Percentiles rank a stretch among this genome's conserved stretches.
These are phyloP conservation scores for Peronospora tabacina DNA, from an alignment of 352 stramenopile genomes.

Conservation along the genomic window DNA sequence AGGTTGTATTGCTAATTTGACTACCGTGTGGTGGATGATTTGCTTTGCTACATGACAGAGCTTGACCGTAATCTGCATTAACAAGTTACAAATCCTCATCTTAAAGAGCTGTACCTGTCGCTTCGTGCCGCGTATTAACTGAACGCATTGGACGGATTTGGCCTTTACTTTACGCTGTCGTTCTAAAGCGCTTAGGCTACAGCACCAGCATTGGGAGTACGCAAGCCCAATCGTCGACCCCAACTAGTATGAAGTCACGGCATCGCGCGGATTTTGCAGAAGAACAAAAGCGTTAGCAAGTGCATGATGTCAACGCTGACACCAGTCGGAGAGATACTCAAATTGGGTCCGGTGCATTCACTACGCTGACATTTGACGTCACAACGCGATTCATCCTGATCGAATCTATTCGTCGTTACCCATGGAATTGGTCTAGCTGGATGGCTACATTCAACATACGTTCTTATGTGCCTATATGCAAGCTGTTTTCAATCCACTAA, in stretches of 20 bases:
- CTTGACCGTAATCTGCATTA: slow-evolving; percentile 30
- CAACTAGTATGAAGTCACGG: slow-evolving; percentile 31
- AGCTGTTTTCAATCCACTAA: too few relatives aligned
- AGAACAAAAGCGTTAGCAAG: slow-evolving; percentile 37
- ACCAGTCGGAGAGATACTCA: slow-evolving; percentile 11
- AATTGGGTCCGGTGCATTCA: slow-evolving; percentile 11
- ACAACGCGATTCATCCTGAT: slow-evolving; percentile 61
- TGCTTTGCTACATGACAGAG: slow-evolving; percentile 16
- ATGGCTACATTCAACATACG: slow-evolving; percentile 67
- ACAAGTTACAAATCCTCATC: slow-evolving; percentile 52
- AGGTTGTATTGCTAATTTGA: not conserved
- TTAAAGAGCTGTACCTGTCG: slow-evolving; percentile 61
- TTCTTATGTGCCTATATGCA: too few relatives aligned
- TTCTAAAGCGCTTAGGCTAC: slow-evolving; percentile 61
- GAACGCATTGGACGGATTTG: slow-evolving; percentile 59
- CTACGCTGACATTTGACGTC: slow-evolving; percentile 35
- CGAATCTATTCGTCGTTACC: slow-evolving; percentile 62
- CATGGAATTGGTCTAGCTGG: slow-evolving; percentile 96
- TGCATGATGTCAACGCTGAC: slow-evolving; percentile 3
- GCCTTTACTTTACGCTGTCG: slow-evolving; percentile 78
- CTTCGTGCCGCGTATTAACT: slow-evolving; percentile 45
- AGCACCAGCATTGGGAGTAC: slow-evolving; percentile 42
- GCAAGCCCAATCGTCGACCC: slow-evolving; percentile 31
- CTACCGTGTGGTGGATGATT: not conserved
- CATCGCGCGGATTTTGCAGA: slow-evolving; percentile 27